Conservation (phyloP, 805 yeast species). For the Saccharomycodes ludwigii region DNA sequence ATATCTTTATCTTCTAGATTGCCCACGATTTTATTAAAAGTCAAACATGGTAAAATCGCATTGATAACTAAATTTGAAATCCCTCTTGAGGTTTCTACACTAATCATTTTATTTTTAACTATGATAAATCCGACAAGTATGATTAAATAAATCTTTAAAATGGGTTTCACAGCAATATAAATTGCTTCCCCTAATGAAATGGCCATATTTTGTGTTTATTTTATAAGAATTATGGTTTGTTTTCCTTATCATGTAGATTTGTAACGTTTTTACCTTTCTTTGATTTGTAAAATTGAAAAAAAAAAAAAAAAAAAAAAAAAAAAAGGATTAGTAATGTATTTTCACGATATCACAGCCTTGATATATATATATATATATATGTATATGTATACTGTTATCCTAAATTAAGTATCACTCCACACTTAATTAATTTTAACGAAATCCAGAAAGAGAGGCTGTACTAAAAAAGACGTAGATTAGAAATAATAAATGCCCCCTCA, state of each 20-base stretch:
- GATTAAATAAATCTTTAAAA: constrained; percentile 67
- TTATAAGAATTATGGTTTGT: too few species aligned
- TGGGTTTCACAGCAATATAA: constrained; percentile 75
- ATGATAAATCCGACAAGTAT: constrained; percentile 53
- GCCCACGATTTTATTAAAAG: constrained; percentile 59
- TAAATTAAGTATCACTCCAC: too few species aligned
- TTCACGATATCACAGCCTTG: neutral
- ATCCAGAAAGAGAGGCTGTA: too few species aligned
- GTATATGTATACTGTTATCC: neutral
- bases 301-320: too few species aligned
- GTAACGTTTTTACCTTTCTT: neutral
- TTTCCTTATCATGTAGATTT: neutral
- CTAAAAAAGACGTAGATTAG: too few species aligned
- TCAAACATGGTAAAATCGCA: constrained; percentile 61
- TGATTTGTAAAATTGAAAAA: too few species aligned
- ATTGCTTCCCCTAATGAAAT: constrained; percentile 47
- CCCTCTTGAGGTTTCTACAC: constrained; percentile 57
- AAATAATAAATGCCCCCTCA: too few species aligned
- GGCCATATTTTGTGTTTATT: constrained; percentile 1
- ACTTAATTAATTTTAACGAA: too few species aligned
- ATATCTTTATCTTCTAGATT: constrained; percentile 59
- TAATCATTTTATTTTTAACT: constrained; percentile 48
- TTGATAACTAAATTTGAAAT: constrained; percentile 58
- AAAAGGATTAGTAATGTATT: neutral
- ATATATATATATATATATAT: neutral